Evolutionary conservation across 2,329 filamentous ascomycete species (phyloP), one percentile per base, ranked within the genome.

Genomic region (Leptoxyphium fumago): DNA sequence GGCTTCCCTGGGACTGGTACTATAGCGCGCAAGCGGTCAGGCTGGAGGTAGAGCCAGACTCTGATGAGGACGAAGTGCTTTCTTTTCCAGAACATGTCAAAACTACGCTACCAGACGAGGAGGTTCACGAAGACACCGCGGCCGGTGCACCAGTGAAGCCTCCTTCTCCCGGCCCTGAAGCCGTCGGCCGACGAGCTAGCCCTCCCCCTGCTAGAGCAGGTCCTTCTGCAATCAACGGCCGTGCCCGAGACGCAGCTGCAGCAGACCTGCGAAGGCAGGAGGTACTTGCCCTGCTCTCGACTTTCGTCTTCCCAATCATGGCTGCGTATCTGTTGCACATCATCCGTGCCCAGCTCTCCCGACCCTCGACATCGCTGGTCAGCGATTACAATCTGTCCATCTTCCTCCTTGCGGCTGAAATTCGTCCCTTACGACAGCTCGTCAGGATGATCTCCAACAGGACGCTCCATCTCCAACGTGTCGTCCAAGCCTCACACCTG

Each of bases 331-430:
- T 95, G 34, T 70, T 96, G 10, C 88, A 95, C 58, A 69, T 77
- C 15, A 83, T 95, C 46, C 78, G 89, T 42, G 74, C 73, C 8
- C 85, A 89, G 54, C 75, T 96, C 14, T 88, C 83, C 18, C 74
- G 84, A 2, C 84, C 84, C 0, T 87, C 86, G 0, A 87, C 93
- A 60, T 84, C 84, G 1, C 69, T 96, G 10, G 81, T 96, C 6
- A 94, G 86, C 4, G 84, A 94, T 61, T 93, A 89, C 65, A 95
- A 95, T 61, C 71, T 96, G 44, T 87, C 82, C 10, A 84, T 96
- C 43, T 96, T 95, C 61, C 69, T 94, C 2, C 72, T 94, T 14
- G 84, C 83, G 1, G 84, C 89, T 2, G 89, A 96, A 63, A 69
- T 95, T 26, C 80, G 84, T 2, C 89, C 89, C 0, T 67, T 87